These are phyloP conservation scores for Luzula sylvatica DNA, from an alignment of 176 grass and related monocot species.

Conservation along the genomic window DNA sequence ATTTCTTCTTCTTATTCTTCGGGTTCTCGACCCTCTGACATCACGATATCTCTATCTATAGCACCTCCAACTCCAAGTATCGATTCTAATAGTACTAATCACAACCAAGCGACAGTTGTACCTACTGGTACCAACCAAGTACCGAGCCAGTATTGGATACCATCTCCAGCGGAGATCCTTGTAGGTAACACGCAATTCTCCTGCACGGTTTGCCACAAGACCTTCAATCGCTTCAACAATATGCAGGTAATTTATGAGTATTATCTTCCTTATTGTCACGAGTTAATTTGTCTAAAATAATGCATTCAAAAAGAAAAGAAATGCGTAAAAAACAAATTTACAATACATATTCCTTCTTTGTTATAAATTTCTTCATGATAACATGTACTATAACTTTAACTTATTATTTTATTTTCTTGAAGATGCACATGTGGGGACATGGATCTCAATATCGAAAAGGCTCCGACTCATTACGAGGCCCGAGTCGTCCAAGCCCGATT, in stretches of 20 bases:
- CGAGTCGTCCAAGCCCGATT: conserved; percentile 16
- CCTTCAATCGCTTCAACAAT: conserved; percentile 95
- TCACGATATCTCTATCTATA: conserved; percentile 49
- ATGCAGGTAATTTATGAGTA: conserved; percentile 52
- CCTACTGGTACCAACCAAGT: not conserved
- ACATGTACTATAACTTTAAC: not conserved
- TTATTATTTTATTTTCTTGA: not conserved
- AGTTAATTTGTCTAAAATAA: no score
- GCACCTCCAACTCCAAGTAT: conserved; percentile 25
- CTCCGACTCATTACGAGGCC: conserved; percentile 43
- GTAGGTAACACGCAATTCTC: conserved; percentile 73
- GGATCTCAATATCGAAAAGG: conserved; percentile 81
- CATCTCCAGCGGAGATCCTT: conserved; percentile 80
- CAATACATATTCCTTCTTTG: not conserved
- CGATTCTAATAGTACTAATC: not conserved
- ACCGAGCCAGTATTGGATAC: conserved; percentile 75
- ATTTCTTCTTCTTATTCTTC: conserved; percentile 19
- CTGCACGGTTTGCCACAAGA: conserved; percentile 85
- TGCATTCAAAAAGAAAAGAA: no score
- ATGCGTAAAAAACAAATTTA: no score
- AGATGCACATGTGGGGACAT: conserved; percentile 99
- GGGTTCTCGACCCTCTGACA: conserved; percentile 12
- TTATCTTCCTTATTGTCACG: not conserved
- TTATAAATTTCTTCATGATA: not conserved
- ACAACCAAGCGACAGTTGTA: not conserved